Conservation (phyloP, 1,284 basidiomycete species). For the Heterobasidion parviporum region DNA sequence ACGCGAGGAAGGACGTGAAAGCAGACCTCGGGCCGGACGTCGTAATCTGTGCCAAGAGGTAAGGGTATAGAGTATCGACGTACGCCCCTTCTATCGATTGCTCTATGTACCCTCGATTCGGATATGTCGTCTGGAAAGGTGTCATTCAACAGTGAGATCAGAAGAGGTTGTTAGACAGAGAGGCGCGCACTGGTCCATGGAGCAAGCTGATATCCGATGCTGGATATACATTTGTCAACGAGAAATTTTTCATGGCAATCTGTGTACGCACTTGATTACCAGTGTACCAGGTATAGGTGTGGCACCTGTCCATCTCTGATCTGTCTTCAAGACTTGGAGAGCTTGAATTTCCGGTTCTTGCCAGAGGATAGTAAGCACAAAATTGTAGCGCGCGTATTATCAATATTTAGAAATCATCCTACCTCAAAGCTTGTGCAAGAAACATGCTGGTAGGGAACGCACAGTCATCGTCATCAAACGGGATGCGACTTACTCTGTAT, state of each 20-base stretch:
- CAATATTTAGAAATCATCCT: conserved; percentile 6
- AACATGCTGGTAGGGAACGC: neutral
- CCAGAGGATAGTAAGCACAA: conserved; percentile 74
- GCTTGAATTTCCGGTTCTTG: conserved; percentile 53
- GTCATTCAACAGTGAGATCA: neutral
- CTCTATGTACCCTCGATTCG: conserved; percentile 80
- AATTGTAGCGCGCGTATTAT: conserved; percentile 36
- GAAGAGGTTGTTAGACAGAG: neutral
- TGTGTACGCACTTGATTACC: conserved; percentile 54
- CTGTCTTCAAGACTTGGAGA: conserved; percentile 47
- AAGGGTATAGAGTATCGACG: conserved; percentile 77
- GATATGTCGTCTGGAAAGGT: conserved; percentile 66
- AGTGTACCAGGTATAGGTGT: conserved; percentile 45
- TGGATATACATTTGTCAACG: conserved; percentile 17
- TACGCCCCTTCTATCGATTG: conserved; percentile 63
- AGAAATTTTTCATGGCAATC: neutral
- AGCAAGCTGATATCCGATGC: conserved; percentile 81
- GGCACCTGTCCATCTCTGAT: conserved; percentile 49
- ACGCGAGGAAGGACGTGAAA: conserved; percentile 25
- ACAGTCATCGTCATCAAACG: neutral
- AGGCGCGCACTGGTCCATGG: conserved; percentile 73
- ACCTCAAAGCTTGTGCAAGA: conserved; percentile 43
- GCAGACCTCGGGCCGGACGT: conserved; percentile 63
- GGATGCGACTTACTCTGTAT: conserved; percentile 45
- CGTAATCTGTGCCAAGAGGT: conserved; percentile 75